Percentiles rank a stretch among this genome's conserved stretches.
Evolutionary conservation across 2,329 filamentous ascomycete species (phyloP).

Genomic region (Fusarium sp.): DNA sequence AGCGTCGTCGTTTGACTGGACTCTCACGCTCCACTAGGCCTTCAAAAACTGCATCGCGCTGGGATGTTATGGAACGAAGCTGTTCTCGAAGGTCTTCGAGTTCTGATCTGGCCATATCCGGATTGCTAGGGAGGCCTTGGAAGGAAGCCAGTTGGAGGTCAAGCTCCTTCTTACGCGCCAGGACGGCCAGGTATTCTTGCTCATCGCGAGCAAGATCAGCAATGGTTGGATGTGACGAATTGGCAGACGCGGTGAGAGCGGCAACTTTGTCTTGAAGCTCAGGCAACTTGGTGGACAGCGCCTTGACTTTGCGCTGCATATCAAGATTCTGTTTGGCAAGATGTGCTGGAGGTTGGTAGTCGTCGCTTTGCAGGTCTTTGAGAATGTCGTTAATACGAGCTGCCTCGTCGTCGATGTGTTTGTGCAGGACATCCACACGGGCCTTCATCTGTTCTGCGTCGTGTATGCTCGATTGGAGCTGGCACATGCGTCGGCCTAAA

Average conservation of each 20-base stretch:
- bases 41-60: slow-evolving; percentile 83
- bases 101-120: slow-evolving; percentile 76
- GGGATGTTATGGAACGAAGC: slow-evolving; percentile 71
- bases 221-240: slow-evolving; percentile 64
- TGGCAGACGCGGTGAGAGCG: slow-evolving; percentile 55
- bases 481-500: slow-evolving; percentile 67
- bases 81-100: slow-evolving; percentile 77
- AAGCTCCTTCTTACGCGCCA: slow-evolving; percentile 70
- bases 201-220: slow-evolving; percentile 73
- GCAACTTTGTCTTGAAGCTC: slow-evolving; percentile 70
- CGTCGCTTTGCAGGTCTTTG: slow-evolving; percentile 59
- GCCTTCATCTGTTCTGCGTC: slow-evolving; percentile 69
- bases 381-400: slow-evolving; percentile 58
- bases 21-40: slow-evolving; percentile 75
- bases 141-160: slow-evolving; percentile 76
- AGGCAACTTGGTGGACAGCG: slow-evolving; percentile 74
- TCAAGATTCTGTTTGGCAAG: slow-evolving; percentile 81
- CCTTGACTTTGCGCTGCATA: slow-evolving; percentile 78
- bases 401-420: slow-evolving; percentile 68
- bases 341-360: slow-evolving; percentile 69
- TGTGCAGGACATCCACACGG: slow-evolving; percentile 70
- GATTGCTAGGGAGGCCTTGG: slow-evolving; percentile 79
- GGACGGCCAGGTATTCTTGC: slow-evolving; percentile 69
- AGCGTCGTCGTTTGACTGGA: slow-evolving; percentile 61
- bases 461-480: slow-evolving; percentile 68